These are phyloP conservation scores for Apophysomyces elegans DNA, from an alignment of 371 early-diverging fungal genomes.

Conservation along the genomic window DNA sequence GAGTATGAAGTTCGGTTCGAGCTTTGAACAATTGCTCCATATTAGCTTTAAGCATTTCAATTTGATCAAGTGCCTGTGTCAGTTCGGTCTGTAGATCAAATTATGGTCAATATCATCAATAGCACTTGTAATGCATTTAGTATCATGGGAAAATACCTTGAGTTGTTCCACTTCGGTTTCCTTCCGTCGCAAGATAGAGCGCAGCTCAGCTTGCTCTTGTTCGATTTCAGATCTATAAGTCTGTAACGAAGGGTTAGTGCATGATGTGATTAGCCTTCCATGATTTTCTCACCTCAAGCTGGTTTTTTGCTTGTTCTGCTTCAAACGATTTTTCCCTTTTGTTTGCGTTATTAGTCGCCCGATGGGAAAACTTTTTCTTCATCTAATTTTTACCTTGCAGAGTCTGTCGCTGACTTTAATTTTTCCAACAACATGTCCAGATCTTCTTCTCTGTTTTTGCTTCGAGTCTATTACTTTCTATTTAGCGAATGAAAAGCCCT, in stretches of 20 bases:
- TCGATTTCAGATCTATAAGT: background rate
- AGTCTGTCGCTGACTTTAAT: conserved; percentile 8
- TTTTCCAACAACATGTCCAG: conserved; percentile 14
- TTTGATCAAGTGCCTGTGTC: conserved; percentile 13
- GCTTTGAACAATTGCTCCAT: conserved; percentile 14
- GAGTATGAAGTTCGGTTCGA: background rate
- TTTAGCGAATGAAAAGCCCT: conserved; percentile 5
- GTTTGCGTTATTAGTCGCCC: background rate
- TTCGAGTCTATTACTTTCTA: background rate
- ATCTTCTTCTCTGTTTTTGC: conserved; percentile 16
- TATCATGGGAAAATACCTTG: background rate
- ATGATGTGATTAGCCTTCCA: background rate
- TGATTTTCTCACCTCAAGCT: background rate
- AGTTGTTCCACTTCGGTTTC: conserved; percentile 4
- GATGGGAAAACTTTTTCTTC: background rate
- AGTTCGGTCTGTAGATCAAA: conserved; percentile 11
- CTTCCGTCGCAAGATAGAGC: conserved; percentile 1
- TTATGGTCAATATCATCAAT: background rate
- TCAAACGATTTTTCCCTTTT: background rate
- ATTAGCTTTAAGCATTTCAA: conserved; percentile 15
- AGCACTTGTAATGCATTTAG: too few relatives aligned
- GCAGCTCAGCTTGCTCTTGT: conserved; percentile 15
- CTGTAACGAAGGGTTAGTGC: background rate
- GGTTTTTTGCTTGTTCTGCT: background rate
- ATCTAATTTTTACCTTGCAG: conserved; percentile 4